Evolutionary conservation across 2,329 filamentous ascomycete species (phyloP), one percentile per base, ranked within the genome.

Genomic region (Colletotrichum sp.): DNA sequence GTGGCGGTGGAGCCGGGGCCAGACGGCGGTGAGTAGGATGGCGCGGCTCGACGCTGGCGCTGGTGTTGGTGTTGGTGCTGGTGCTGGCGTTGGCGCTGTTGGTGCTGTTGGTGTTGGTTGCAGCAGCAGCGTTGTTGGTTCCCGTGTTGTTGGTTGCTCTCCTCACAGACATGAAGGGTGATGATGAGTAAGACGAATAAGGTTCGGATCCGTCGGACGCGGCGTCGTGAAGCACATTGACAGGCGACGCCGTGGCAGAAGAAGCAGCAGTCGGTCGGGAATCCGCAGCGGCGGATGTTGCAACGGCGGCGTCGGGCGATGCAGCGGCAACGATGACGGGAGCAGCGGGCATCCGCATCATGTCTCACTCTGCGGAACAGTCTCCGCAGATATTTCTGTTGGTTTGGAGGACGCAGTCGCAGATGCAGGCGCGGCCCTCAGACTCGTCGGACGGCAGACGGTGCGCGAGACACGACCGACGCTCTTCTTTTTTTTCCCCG

Each of bases 321-420:
- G n/a, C 60, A 34, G 16, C 34, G 27, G 25, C 34, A 27, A 27
- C 64, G 27, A 39, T 25, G 15, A 52, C 64, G 64, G 64, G 25
- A 30, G 70, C 69, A 30, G 70, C 74, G 64, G 70, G 64, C 74
- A 76, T 74, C 70, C 74, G 74, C 74, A 76, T 76, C 70, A 64
- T 75, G 74, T 76, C 74, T 76, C 70, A 76, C 58, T 61, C 32
- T 62, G 28, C 58, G 58, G 58, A 62, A 62, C 58, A 52, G 43
- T 64, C 56, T 60, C 30, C 56, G 43, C 43, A 52, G 43, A 22
- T 52, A 52, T 52, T 32, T 60, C 27, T 60, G 25, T 32, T 60
- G 30, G 27, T 32, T 28, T 28, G 56, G 25, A 60, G 56, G 56
- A 22, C 60, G 60, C 28, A 32, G 60, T 62, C n/a, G 30, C 60